A percentile compares a stretch with the other conserved stretches of the same genome.
Evolutionary conservation across 2,329 filamentous ascomycete genomes (phyloP).

Genomic region (Diaporthe ilicicola): DNA sequence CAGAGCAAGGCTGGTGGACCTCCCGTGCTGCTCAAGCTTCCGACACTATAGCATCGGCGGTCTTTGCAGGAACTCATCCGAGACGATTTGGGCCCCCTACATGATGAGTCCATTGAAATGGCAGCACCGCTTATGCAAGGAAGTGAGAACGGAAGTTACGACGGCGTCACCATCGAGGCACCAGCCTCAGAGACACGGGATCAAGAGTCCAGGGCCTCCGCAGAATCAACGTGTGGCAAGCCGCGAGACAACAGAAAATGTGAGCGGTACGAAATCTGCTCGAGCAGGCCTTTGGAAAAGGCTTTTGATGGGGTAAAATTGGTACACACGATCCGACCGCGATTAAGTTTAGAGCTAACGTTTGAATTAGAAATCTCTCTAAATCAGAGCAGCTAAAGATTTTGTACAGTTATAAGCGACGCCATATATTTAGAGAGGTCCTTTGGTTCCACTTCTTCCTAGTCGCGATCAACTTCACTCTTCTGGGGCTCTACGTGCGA

Average conservation of each 20-base stretch:
- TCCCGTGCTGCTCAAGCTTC: not conserved
- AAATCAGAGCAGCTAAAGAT: not conserved
- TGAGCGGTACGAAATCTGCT: not conserved
- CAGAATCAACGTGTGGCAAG: not conserved
- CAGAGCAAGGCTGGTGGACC: not conserved
- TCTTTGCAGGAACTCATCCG: not conserved
- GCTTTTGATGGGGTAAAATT: not conserved
- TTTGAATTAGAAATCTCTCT: not conserved
- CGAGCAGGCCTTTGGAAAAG: not conserved
- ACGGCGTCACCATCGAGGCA: not conserved
- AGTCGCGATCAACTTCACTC: not conserved
- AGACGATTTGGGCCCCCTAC: too few species aligned
- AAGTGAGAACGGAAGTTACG: not conserved
- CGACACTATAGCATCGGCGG: not conserved
- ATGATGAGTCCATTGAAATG: too few species aligned
- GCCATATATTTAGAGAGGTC: not conserved
- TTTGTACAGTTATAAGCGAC: not conserved
- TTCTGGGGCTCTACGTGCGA: not conserved
- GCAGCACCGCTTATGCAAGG: too few species aligned
- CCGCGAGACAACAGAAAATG: too few species aligned
- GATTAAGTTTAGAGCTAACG: not conserved
- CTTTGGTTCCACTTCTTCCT: not conserved
- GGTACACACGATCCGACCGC: not conserved
- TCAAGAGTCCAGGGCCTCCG: too few species aligned
- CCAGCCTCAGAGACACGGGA: too few species aligned